Percentiles rank a stretch among this genome's conserved stretches.
These are phyloP conservation scores for Nicotiana undulata DNA, from an alignment of 257 asterid species.

Conservation along the genomic window DNA sequence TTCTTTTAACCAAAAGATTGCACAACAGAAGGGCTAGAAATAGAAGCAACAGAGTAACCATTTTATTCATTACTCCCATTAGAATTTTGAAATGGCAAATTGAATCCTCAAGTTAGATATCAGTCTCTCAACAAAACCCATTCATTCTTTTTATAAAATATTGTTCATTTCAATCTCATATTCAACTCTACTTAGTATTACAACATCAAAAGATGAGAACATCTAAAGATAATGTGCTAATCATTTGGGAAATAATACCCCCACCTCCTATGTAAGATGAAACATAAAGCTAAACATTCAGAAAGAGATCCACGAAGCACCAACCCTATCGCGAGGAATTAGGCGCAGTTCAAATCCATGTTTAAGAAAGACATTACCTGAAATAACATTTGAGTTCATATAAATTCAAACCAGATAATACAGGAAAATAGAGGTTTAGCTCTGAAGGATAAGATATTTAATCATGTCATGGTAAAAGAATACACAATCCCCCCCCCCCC, in stretches of 20 bases:
- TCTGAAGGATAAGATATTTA: not conserved
- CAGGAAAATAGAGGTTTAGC: not conserved
- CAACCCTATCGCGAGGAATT: constrained; percentile 91
- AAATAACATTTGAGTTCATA: not conserved
- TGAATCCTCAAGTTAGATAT: not conserved
- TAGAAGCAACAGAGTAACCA: not conserved
- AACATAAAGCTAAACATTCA: not conserved
- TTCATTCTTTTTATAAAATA: not conserved
- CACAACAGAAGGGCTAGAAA: not conserved
- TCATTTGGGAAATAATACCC: not conserved
- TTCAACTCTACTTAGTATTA: not conserved
- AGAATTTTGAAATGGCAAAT: not conserved
- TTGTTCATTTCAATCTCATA: not conserved
- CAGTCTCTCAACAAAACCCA: not conserved
- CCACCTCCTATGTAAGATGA: not conserved
- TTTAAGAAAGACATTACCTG: constrained; percentile 89
- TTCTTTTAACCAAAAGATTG: not conserved
- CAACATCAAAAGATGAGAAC: not conserved
- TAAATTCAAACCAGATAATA: not conserved
- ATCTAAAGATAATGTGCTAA: not conserved
- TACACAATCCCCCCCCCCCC: not conserved
- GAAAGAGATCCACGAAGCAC: constrained; percentile 20
- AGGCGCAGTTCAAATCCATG: constrained; percentile 84
- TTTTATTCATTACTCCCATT: not conserved
- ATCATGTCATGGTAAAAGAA: not conserved